A percentile compares a stretch with the other conserved stretches of the same genome.
These are phyloP conservation scores for Aspergillus nidulans DNA, from an alignment of 495 filamentous ascomycete species.

Conservation along the genomic window DNA sequence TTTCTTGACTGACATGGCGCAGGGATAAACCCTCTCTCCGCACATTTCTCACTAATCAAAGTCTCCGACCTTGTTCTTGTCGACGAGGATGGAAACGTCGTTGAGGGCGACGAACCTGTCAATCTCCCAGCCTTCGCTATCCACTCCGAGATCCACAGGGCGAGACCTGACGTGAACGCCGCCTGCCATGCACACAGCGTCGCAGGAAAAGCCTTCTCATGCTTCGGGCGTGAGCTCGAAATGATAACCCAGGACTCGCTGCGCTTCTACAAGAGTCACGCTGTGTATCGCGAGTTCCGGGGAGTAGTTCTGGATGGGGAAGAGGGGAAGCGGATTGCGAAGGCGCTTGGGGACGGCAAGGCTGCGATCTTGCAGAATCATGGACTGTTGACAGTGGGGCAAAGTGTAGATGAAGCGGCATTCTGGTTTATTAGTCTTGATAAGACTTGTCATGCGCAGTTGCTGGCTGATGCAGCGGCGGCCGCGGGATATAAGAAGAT, in stretches of 20 bases:
- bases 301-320: constrained; percentile 50
- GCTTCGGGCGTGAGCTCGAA: constrained; percentile 31
- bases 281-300: constrained; percentile 40
- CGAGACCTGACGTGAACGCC: constrained; percentile 33
- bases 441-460: constrained; percentile 54
- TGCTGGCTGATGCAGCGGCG: constrained; percentile 51
- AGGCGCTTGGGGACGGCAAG: constrained; percentile 46
- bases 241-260: constrained; percentile 43
- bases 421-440: constrained; percentile 60
- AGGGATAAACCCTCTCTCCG: constrained; percentile 54
- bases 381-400: constrained; percentile 51
- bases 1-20: background rate
- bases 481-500: constrained; percentile 47
- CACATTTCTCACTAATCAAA: constrained; percentile 30
- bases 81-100: constrained; percentile 32
- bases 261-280: constrained; percentile 44
- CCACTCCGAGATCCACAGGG: constrained; percentile 37
- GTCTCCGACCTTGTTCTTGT: constrained; percentile 36
- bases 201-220: constrained; percentile 27
- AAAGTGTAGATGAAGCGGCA: constrained; percentile 53
- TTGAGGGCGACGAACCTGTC: constrained; percentile 35
- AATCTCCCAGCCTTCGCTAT: constrained; percentile 61
- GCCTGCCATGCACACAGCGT: constrained; percentile 35
- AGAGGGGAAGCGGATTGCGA: constrained; percentile 51
- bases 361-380: constrained; percentile 58